A percentile compares a stretch with the other conserved stretches of the same genome.
phyloP scores from a whole-genome alignment of 257 asterid species.

The Solanum raphanifolium region DNA sequence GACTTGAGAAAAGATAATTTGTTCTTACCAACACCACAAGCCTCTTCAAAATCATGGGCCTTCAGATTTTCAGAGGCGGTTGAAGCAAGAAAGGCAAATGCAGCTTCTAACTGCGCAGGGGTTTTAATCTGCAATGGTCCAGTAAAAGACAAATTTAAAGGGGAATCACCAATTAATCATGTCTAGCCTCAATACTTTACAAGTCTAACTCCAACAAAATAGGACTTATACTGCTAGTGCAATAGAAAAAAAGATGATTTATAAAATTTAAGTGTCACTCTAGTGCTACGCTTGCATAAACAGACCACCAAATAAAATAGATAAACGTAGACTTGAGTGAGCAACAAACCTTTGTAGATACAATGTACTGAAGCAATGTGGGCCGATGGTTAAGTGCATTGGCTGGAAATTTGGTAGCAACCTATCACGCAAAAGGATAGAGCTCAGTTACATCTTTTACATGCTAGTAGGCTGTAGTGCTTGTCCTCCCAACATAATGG shows the following conservation, averaged over 20 bases:
- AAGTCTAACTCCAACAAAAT: neutral
- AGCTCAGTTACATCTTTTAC: neutral
- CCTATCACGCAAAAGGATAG: conserved; percentile 27
- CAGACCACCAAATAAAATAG: neutral
- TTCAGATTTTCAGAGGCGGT: conserved; percentile 45
- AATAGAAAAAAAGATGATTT: neutral
- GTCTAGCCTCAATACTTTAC: neutral
- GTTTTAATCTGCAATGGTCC: conserved; percentile 42
- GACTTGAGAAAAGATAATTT: neutral
- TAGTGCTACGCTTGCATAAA: neutral
- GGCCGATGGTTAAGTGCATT: conserved; percentile 85
- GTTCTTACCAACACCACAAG: conserved; percentile 85
- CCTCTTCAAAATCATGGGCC: conserved; percentile 54
- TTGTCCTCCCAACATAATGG: neutral
- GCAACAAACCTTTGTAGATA: conserved; percentile 48
- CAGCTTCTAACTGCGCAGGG: conserved; percentile 82
- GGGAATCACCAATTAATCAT: neutral
- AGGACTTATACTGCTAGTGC: neutral
- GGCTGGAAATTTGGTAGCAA: conserved; percentile 76
- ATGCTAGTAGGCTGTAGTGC: neutral
- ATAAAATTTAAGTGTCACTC: neutral
- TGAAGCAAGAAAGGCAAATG: conserved; percentile 45
- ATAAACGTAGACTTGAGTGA: neutral
- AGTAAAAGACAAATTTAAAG: neutral
- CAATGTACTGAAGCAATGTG: conserved; percentile 51